Conservation (phyloP, 2,329 filamentous ascomycete species). For the Diplodia scrobiculata region DNA sequence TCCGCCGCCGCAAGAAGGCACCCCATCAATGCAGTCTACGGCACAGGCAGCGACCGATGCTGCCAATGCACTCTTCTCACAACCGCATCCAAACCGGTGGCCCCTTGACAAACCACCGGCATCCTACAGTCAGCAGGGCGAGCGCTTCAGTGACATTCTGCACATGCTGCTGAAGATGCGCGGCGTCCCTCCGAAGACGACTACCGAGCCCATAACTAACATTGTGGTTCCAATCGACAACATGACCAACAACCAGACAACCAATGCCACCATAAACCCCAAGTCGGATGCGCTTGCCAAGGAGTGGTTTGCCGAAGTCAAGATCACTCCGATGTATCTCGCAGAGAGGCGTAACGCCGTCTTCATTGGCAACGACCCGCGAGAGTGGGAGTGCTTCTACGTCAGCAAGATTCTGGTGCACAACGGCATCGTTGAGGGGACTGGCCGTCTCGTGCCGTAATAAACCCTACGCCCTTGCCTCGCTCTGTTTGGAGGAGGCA, state of each 20-base stretch:
- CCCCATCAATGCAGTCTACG: background rate
- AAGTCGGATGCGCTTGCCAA: constrained; percentile 40
- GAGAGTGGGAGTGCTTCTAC: constrained; percentile 40
- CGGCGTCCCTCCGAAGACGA: constrained; percentile 48
- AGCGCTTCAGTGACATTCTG: constrained; percentile 60
- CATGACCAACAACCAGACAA: constrained; percentile 27
- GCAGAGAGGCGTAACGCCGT: constrained; percentile 38
- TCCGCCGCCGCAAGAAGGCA: constrained; percentile 4
- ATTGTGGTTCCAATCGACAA: constrained; percentile 36
- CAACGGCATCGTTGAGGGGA: constrained; percentile 26
- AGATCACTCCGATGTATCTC: constrained; percentile 36
- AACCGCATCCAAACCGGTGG: constrained; percentile 46
- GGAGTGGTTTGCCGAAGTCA: constrained; percentile 44
- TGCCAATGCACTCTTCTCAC: constrained; percentile 15
- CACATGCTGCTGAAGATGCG: constrained; percentile 63
- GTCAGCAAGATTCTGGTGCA: constrained; percentile 28
- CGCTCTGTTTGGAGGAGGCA: background rate
- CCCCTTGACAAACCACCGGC: constrained; percentile 57
- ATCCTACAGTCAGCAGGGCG: constrained; percentile 58
- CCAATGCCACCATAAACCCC: constrained; percentile 34
- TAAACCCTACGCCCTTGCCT: background rate
- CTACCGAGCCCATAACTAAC: constrained; percentile 38
- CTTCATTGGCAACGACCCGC: constrained; percentile 39
- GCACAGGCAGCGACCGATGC: background rate
- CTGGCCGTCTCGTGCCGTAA: constrained; percentile 23